Base-by-base conservation (phyloP, 1,139 yeast genomes). In the Kodamaea sp. region DNA sequence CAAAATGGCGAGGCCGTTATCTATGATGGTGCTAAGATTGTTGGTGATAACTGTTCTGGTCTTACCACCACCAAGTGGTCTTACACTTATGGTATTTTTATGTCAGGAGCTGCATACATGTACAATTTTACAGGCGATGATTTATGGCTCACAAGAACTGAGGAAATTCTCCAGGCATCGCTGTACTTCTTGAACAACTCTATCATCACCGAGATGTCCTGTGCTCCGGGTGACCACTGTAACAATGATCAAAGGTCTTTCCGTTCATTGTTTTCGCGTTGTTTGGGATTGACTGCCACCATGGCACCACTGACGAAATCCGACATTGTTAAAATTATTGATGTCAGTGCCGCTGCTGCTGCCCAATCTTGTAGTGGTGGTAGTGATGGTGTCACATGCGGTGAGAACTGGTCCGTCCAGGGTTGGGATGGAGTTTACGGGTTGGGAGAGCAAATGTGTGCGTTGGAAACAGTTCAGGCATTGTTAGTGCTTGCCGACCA, bases 391-490 rank as follows among this genome's bases (percentile, higher is more conserved):
- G 87, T 84, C 52, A 89, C 97, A 0, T 90, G 97, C 67, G 97
- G 97, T 26, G 58, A 78, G 39, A 74, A 83, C 53, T 90, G 97
- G 97, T 64, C 76, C 20, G 67, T 61, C 29, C 43, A 54, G 2
- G 76, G 76, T n/a, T 90, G 89, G 84, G 97, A 90, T 59, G 83
- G 80, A 3, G 57, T 50, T 31, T 89, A 76, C 49, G 97, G 97
- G n/a, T 71, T 90, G 25, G 97, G 97, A 44, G 97, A 90, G 61
- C 96, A 90, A 59, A 86, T 90, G 85, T 61, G 80, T 31, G 95
- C 97, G 0, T 66, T 89, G 38, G 97, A 89, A 56, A 78, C 78
- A 4, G 74, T 89, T 53, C 84, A 81, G 46, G 81, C 76, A 46
- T 68, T 83, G 35, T 65, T 80, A 53, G 77, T 77, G 5, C 35